Percentiles rank a stretch among this genome's conserved stretches.
Evolutionary conservation across 306 rosid species (phyloP).

Genomic region (Urtica urens): DNA sequence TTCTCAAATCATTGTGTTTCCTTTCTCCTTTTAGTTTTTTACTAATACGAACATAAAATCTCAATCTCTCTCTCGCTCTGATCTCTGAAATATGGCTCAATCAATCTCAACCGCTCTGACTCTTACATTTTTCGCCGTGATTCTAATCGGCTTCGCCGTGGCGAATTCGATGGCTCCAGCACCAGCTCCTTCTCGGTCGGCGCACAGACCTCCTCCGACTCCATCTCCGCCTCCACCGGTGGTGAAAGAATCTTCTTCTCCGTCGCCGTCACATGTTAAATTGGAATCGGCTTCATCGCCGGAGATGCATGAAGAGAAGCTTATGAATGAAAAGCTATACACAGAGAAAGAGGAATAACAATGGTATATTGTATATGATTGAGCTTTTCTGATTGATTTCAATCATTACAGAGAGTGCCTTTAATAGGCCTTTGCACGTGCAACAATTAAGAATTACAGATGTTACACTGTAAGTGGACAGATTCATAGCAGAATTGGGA

Average conservation of each 20-base stretch:
- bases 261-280: neutral
- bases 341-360: no score
- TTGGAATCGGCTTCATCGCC: neutral
- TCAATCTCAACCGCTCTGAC: neutral
- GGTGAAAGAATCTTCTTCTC: constrained; percentile 9
- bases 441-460: no score
- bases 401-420: no score
- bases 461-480: no score
- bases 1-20: constrained; percentile 2
- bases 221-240: neutral
- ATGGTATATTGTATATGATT: no score
- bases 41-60: neutral
- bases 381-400: no score
- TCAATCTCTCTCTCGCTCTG: neutral
- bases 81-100: neutral
- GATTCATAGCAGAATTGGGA: no score
- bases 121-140: neutral
- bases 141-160: neutral
- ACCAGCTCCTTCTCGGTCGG: neutral
- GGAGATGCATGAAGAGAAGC: no score
- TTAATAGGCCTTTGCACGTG: no score
- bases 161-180: neutral
- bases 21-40: neutral
- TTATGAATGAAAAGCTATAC: no score
- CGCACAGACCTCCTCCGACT: neutral